phyloP scores from a whole-genome alignment of 768 basidiomycete genomes.

The Lentinula boryana region DNA sequence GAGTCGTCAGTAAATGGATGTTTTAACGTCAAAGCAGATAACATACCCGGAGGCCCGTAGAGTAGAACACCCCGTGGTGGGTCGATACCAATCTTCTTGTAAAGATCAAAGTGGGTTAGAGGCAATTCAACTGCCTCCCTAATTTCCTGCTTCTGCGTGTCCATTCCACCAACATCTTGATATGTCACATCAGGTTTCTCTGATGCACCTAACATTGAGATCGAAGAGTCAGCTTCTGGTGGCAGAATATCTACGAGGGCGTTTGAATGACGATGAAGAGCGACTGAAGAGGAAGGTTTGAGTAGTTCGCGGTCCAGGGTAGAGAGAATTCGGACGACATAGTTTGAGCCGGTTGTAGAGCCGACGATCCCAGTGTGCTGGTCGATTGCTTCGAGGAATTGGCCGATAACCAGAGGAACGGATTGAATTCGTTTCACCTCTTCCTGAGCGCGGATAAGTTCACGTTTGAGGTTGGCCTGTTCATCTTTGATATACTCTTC shows the following conservation, averaged over 20 bases:
- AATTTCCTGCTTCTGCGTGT: conserved; percentile 97
- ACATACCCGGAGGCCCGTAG: conserved; percentile 90
- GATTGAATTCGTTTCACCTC: conserved; percentile 99
- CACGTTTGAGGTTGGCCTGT: conserved; percentile 94
- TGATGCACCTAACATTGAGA: conserved; percentile 89
- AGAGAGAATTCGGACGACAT: conserved; percentile 94
- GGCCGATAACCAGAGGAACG: conserved; percentile 97
- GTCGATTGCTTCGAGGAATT: conserved; percentile 98
- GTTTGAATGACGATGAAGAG: conserved; percentile 98
- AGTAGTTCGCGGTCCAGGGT: conserved; percentile 95
- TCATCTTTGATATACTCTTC: conserved; percentile 99
- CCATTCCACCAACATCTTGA: conserved; percentile 95
- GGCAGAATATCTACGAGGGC: conserved; percentile 97
- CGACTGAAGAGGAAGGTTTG: conserved; percentile 95
- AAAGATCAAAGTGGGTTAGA: conserved; percentile 93
- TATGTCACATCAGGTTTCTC: conserved; percentile 95
- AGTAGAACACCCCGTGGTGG: conserved; percentile 95
- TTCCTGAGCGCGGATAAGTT: conserved; percentile 97
- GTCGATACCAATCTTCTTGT: conserved; percentile 99
- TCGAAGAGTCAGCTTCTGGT: conserved; percentile 96
- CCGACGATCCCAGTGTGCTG: conserved; percentile 96
- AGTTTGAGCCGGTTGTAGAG: conserved; percentile 96
- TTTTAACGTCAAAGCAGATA: not conserved
- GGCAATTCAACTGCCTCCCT: conserved; percentile 97
- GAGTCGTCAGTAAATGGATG: not conserved